Evolutionary conservation across 257 asterid genomes (phyloP).

Genomic region (Solanum bulbocastanum): DNA sequence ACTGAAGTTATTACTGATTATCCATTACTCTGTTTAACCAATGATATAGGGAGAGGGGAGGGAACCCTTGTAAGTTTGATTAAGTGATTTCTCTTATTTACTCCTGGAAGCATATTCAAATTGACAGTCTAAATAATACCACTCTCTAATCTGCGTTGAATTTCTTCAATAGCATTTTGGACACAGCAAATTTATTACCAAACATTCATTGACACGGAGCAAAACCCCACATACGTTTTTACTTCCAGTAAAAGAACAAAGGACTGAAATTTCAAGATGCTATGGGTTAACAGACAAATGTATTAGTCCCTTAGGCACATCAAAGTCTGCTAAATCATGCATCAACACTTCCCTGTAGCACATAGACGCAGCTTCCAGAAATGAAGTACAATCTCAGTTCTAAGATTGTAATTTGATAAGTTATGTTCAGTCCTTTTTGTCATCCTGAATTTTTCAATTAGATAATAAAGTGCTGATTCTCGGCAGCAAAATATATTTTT

Average conservation of each 20-base stretch:
- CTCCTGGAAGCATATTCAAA: neutral
- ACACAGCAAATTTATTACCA: neutral
- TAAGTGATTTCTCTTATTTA: neutral
- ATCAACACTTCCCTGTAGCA: neutral
- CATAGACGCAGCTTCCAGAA: neutral
- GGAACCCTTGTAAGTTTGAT: neutral
- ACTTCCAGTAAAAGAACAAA: neutral
- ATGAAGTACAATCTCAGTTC: neutral
- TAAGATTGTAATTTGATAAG: neutral
- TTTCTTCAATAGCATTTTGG: neutral
- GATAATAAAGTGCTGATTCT: neutral
- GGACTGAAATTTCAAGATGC: neutral
- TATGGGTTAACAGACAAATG: neutral
- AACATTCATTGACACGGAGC: neutral
- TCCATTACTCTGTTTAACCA: neutral
- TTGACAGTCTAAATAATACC: neutral
- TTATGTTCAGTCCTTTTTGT: neutral
- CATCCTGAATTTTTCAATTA: neutral
- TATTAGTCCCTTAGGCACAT: neutral
- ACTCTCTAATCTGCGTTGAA: neutral
- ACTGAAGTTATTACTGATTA: neutral
- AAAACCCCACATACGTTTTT: neutral
- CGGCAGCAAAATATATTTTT: neutral
- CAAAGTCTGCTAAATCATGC: neutral
- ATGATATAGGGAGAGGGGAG: neutral